Evolutionary conservation across 1,139 yeast genomes (phyloP).

Genomic region (Taphrina wiesneri): DNA sequence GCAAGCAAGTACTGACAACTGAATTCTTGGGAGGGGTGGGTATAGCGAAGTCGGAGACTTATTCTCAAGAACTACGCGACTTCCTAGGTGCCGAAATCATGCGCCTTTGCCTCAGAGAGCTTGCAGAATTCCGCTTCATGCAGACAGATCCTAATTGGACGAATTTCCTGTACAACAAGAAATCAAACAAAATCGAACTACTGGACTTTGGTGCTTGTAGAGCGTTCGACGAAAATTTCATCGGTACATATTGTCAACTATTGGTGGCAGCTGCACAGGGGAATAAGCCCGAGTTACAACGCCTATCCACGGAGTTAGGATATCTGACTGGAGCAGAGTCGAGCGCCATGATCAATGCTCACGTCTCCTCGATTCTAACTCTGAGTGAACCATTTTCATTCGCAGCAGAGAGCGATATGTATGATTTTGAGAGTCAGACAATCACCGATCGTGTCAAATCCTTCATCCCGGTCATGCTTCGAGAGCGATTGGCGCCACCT

Average conservation of each 20-base stretch:
- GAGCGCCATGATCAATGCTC: conserved; percentile 84
- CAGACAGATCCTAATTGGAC: conserved; percentile 99
- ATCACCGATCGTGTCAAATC: conserved; percentile 89
- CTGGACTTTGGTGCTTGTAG: conserved; percentile 96
- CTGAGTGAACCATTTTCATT: conserved; percentile 86
- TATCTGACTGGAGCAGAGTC: conserved; percentile 69
- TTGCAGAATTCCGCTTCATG: conserved; percentile 84
- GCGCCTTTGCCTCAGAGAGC: conserved; percentile 82
- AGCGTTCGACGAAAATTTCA: conserved; percentile 68
- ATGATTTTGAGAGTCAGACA: conserved; percentile 79
- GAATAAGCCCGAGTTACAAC: conserved; percentile 66
- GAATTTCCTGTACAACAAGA: conserved; percentile 69
- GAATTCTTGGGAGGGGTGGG: conserved; percentile 81
- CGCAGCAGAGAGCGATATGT: conserved; percentile 50
- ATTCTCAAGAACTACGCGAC: conserved; percentile 58
- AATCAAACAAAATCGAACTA: conserved; percentile 64
- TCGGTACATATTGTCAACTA: conserved; percentile 66
- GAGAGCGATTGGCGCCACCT: conserved; percentile 91
- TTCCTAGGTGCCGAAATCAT: conserved; percentile 72
- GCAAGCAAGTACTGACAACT: conserved; percentile 86
- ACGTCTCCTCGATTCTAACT: conserved; percentile 83
- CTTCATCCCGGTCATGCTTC: conserved; percentile 82
- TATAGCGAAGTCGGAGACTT: conserved; percentile 64
- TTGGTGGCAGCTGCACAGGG: conserved; percentile 73
- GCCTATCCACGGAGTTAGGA: conserved; percentile 72